Conservation (phyloP, 371 early-diverging fungal genomes). For the Mortierella sp. region DNA sequence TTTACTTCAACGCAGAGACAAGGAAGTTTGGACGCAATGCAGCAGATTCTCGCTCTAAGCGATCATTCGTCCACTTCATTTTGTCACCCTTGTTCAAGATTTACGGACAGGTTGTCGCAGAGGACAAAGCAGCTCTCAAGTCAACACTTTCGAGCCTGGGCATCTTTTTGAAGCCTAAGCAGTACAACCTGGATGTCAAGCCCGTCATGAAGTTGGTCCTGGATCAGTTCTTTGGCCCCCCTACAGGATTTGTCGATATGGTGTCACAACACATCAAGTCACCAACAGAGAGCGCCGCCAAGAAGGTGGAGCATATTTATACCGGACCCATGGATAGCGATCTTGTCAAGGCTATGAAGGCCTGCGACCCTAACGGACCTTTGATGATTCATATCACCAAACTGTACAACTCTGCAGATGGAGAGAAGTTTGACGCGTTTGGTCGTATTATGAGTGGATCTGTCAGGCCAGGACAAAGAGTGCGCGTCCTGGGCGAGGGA, state of each 20-base stretch:
- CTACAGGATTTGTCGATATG: conserved; percentile 94
- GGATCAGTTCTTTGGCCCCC: conserved; percentile 92
- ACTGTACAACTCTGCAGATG: conserved; percentile 89
- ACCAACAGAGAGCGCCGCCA: conserved; percentile 82
- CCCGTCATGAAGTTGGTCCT: conserved; percentile 86
- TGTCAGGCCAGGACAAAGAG: conserved; percentile 80
- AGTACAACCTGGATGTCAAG: conserved; percentile 86
- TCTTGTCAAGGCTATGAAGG: conserved; percentile 80
- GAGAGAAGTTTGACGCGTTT: conserved; percentile 89
- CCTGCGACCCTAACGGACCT: conserved; percentile 92
- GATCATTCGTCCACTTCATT: conserved; percentile 98
- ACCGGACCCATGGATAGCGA: conserved; percentile 81
- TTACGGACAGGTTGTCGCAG: conserved; percentile 89
- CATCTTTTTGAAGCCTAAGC: conserved; percentile 84
- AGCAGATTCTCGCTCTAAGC: conserved; percentile 67
- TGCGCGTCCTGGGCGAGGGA: conserved; percentile 93
- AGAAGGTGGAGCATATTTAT: conserved; percentile 81
- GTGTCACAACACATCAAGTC: conserved; percentile 83
- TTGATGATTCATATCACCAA: conserved; percentile 94
- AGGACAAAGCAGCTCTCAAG: conserved; percentile 78
- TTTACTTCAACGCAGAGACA: conserved; percentile 88
- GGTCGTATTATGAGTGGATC: conserved; percentile 96
- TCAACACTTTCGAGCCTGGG: conserved; percentile 82
- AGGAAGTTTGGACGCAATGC: conserved; percentile 87
- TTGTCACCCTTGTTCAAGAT: conserved; percentile 97